Evolutionary conservation across 2,329 filamentous ascomycete species (phyloP), one percentile per base, ranked within the genome.

Genomic region (Ceratocystiopsis minuta): DNA sequence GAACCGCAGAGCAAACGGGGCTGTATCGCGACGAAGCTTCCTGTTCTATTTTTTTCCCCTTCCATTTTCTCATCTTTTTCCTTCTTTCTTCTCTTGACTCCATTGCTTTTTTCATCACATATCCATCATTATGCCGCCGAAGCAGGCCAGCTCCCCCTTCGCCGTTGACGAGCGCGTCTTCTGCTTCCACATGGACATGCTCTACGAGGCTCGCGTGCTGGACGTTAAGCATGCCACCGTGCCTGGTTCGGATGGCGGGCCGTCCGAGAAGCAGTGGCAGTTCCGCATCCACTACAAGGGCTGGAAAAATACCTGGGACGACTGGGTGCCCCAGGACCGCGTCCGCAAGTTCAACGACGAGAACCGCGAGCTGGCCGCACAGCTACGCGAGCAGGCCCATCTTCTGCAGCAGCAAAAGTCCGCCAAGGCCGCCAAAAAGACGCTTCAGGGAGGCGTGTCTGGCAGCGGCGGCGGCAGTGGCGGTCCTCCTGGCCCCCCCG

Each of bases 281-380:
- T 98, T 93, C 65, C 82, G 83, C 55, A 82, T 98, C 43, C 90
- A 98, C 62, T 98, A 98, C 67, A 96, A 96, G 62, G 90, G 90
- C 55, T 98, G 90, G 90, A 98, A 98, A 68, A 87, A 88, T 60
- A 95, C 86, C 70, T 98, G 90, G 90, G 90, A 98, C 64, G 90
- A 98, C 64, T 96, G 88, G 88, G 90, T 96, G 37, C 75, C 83
- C 17, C 78, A 86, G 60, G 88, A 96, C 58, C 83, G 90, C 50
- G 79, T 98, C 46, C 80, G 87, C 55, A 95, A 95, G 63, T 80
- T 88, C 57, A 94, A 79, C 40, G 85, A 93, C 43, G 90, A 96
- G 62, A 95, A 96, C 63, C 83, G 84, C 55, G 85, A 93, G 56
- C 72, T 98, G 34, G 86, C 88, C 17, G 67, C 68, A 43, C 78